Percentiles rank a stretch among this genome's conserved stretches.
These are phyloP conservation scores for Tylopilus sp. DNA, from an alignment of 768 basidiomycete species.

Conservation along the genomic window DNA sequence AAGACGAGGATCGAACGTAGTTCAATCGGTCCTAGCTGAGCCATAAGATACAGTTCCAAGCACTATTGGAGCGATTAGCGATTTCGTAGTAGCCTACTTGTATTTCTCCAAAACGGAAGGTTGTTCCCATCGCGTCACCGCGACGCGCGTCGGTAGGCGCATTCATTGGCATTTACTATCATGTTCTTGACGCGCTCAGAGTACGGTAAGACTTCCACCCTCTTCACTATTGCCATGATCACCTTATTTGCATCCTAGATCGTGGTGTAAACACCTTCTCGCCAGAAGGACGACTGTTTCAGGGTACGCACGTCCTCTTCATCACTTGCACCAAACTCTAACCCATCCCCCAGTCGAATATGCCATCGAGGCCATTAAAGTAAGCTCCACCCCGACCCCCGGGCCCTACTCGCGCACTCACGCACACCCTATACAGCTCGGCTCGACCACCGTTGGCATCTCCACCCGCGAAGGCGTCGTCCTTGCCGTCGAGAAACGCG, in stretches of 20 bases:
- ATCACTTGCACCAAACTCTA: constrained; percentile 8
- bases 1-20: constrained; percentile 64
- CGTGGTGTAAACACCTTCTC: constrained; percentile 99
- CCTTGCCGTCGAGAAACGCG: constrained; percentile 97
- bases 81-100: no score
- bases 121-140: constrained; percentile 26
- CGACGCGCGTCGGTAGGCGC: constrained; percentile 38
- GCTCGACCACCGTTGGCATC: constrained; percentile 96
- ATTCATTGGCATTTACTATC: constrained; percentile 15
- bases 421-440: constrained; percentile 57
- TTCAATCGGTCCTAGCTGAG: constrained; percentile 34
- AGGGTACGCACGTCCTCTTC: constrained; percentile 57
- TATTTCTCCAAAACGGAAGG: constrained; percentile 21
- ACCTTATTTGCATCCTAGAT: constrained; percentile 44
- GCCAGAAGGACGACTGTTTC: constrained; percentile 96
- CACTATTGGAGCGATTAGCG: no score
- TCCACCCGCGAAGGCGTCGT: constrained; percentile 87
- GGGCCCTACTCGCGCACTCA: background rate
- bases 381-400: constrained; percentile 27
- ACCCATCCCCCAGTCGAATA: constrained; percentile 75
- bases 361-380: constrained; percentile 99
- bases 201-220: constrained; percentile 55
- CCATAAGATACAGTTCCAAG: background rate
- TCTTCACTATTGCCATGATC: background rate
- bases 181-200: constrained; percentile 97